These are phyloP conservation scores for Pseudocercospora crystallina DNA, from an alignment of 2,329 filamentous ascomycete species.

Conservation along the genomic window DNA sequence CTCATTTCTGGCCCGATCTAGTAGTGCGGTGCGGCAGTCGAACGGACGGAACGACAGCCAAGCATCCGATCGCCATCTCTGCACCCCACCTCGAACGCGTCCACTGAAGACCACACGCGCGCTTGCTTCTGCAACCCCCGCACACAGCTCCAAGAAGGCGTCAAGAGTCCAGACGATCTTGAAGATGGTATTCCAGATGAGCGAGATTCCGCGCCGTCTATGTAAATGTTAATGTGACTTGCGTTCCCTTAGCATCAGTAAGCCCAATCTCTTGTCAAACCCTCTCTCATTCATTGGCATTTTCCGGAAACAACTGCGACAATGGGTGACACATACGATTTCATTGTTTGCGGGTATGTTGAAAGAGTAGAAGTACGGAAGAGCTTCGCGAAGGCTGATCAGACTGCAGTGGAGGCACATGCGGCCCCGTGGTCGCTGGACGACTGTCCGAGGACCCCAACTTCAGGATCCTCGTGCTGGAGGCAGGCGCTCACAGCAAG, in stretches of 20 bases:
- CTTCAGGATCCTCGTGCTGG: constrained; percentile 27
- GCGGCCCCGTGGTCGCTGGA: constrained; percentile 26
- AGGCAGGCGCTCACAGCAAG: constrained; percentile 31
- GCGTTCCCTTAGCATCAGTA: no score
- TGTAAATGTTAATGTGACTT: no score
- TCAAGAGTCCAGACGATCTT: no score
- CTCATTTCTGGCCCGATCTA: background rate
- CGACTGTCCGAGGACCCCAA: constrained; percentile 29
- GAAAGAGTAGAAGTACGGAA: background rate
- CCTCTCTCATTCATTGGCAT: no score
- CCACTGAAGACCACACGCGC: background rate
- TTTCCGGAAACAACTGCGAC: background rate
- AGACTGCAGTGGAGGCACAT: constrained; percentile 25
- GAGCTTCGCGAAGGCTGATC: constrained; percentile 4
- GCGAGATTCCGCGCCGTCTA: no score
- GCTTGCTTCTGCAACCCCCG: background rate
- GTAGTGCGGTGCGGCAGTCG: constrained; percentile 3
- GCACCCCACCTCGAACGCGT: background rate
- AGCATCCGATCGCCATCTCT: background rate
- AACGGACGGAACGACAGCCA: constrained; percentile 10
- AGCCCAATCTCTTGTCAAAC: no score
- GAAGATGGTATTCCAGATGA: no score
- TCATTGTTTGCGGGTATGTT: constrained; percentile 26
- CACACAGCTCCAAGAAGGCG: background rate
- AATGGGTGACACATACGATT: constrained; percentile 28